A percentile compares a stretch with the other conserved stretches of the same genome.
These are phyloP conservation scores for Pilatotrama ljubarskyi DNA, from an alignment of 768 basidiomycete genomes.

Conservation along the genomic window DNA sequence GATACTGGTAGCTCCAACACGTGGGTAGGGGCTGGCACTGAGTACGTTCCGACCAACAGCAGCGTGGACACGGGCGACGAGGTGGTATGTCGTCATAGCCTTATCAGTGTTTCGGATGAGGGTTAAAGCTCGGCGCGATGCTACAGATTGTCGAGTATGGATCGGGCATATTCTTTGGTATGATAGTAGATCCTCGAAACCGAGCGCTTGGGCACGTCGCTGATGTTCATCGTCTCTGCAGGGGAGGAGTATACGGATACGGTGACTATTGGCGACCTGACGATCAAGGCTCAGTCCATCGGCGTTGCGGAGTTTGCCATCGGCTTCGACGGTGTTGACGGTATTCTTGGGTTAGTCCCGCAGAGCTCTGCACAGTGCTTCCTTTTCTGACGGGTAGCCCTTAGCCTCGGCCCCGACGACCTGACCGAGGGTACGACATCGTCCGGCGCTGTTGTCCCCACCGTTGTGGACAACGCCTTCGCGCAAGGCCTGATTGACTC, in stretches of 20 bases:
- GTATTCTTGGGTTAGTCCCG: slow-evolving; percentile 56
- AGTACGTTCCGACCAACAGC: slow-evolving; percentile 21
- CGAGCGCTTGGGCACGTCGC: neutral
- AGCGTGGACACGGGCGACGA: slow-evolving; percentile 22
- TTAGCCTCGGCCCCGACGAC: slow-evolving; percentile 47
- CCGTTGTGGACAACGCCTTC: slow-evolving; percentile 45
- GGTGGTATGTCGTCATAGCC: slow-evolving; percentile 16
- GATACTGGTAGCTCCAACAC: slow-evolving; percentile 30
- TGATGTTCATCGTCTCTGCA: neutral
- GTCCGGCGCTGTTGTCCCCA: neutral
- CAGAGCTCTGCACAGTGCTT: neutral
- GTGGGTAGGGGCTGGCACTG: slow-evolving; percentile 25
- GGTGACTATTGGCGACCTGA: slow-evolving; percentile 52
- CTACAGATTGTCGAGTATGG: slow-evolving; percentile 14
- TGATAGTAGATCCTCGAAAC: neutral
- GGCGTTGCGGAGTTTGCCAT: slow-evolving; percentile 51
- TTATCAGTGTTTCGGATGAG: too few relatives aligned
- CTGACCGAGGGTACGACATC: slow-evolving; percentile 45
- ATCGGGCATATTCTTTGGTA: slow-evolving; percentile 14
- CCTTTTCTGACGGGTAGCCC: neutral
- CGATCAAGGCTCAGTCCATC: slow-evolving; percentile 57
- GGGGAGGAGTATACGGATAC: slow-evolving; percentile 43
- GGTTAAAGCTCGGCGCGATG: neutral
- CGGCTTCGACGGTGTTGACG: slow-evolving; percentile 53
- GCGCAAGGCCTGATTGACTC: slow-evolving; percentile 29